Percentiles rank a stretch among this genome's conserved stretches.
Conservation (phyloP, 2,329 filamentous ascomycete genomes). For the Davidsoniella neocaledoniae region DNA sequence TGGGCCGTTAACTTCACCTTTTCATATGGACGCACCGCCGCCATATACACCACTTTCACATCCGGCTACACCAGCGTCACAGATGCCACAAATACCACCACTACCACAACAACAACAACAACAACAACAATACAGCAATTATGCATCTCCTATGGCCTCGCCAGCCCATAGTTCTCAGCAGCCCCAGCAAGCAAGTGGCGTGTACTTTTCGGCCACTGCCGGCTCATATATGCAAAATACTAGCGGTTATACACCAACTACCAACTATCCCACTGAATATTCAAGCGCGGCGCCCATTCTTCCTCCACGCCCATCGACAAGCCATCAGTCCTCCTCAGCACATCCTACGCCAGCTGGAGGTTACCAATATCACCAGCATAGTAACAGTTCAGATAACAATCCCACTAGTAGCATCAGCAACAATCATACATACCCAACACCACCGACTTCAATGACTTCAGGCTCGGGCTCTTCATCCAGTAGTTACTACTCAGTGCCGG, state of each 20-base stretch:
- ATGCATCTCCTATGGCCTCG: neutral
- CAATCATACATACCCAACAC: neutral
- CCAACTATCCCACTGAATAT: neutral
- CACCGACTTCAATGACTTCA: neutral
- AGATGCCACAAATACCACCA: too few relatives aligned
- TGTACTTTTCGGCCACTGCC: too few relatives aligned
- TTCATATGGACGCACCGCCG: neutral
- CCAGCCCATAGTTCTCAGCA: neutral
- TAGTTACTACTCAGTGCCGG: neutral
- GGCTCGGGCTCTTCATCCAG: neutral
- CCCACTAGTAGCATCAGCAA: neutral
- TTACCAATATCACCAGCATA: too few relatives aligned
- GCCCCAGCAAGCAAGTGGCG: neutral
- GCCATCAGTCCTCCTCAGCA: neutral
- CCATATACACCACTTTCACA: neutral
- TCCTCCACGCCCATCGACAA: slow-evolving; percentile 4
- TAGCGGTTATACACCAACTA: neutral
- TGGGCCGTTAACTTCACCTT: neutral
- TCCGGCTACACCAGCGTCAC: too few relatives aligned
- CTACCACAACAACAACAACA: too few relatives aligned
- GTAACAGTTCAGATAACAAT: too few relatives aligned
- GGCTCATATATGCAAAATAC: too few relatives aligned
- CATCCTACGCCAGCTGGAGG: too few relatives aligned
- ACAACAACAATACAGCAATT: too few relatives aligned
- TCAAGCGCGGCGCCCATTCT: neutral